Evolutionary conservation across 495 filamentous ascomycete species (phyloP).

Genomic region (Penicillium ucsense): DNA sequence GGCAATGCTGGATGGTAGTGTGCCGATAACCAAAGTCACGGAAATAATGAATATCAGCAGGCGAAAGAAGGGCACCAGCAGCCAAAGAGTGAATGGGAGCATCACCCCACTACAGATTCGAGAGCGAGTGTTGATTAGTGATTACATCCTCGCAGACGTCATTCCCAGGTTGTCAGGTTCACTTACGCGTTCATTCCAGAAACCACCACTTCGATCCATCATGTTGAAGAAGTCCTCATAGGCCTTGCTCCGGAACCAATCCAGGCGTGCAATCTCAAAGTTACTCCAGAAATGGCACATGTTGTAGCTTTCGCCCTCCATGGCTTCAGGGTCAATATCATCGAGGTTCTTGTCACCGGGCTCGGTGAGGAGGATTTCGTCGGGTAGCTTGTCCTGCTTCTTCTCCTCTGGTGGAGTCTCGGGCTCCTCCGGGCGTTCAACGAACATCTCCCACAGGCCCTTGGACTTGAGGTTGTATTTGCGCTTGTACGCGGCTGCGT

Average conservation of each 20-base stretch:
- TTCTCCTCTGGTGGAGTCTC: conserved; percentile 51
- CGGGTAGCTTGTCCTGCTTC: conserved; percentile 61
- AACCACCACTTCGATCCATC: conserved; percentile 97
- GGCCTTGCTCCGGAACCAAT: conserved; percentile 91
- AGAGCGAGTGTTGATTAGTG: conserved; percentile 1
- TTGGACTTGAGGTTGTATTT: conserved; percentile 82
- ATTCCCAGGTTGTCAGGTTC: not conserved
- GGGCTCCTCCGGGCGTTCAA: conserved; percentile 57
- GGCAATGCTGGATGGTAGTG: conserved; percentile 98
- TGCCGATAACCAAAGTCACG: conserved; percentile 97
- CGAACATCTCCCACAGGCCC: conserved; percentile 98
- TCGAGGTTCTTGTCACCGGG: conserved; percentile 60
- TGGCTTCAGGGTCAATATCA: conserved; percentile 82
- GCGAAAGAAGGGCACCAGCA: conserved; percentile 74
- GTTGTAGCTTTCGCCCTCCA: conserved; percentile 98
- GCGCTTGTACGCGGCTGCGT: conserved; percentile 98
- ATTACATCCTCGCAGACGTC: too few species aligned
- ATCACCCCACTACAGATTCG: conserved; percentile 74
- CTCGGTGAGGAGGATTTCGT: conserved; percentile 72
- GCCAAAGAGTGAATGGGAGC: conserved; percentile 97
- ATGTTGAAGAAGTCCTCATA: conserved; percentile 99
- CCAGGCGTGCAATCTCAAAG: conserved; percentile 92
- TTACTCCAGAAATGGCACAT: conserved; percentile 99
- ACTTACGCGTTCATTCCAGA: conserved; percentile 96
- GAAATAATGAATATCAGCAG: conserved; percentile 94